These are phyloP conservation scores for Calycina herbarum DNA, from an alignment of 2,329 filamentous ascomycete genomes.

Conservation along the genomic window DNA sequence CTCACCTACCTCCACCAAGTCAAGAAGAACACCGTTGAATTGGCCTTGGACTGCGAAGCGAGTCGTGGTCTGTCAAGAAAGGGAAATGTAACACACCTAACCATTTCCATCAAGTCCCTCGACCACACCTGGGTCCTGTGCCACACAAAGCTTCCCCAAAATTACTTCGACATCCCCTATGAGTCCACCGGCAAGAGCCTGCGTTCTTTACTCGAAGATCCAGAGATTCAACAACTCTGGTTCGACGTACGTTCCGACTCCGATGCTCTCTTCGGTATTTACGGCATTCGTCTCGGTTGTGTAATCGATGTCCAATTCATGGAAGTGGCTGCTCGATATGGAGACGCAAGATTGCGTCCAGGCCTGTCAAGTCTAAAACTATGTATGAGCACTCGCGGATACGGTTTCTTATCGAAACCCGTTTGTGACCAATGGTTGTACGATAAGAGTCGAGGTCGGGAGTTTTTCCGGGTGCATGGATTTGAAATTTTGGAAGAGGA, in stretches of 20 bases:
- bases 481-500: neutral
- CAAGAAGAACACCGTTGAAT: neutral
- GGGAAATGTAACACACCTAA: neutral
- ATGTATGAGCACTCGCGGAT: neutral
- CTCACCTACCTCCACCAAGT: neutral
- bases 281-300: slow-evolving; percentile 42
- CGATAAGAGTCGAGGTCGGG: neutral
- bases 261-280: slow-evolving; percentile 51
- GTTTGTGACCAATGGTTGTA: neutral
- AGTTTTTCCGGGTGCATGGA: neutral
- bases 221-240: slow-evolving; percentile 48
- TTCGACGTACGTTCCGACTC: slow-evolving; percentile 60
- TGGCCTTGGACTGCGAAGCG: neutral
- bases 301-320: slow-evolving; percentile 56
- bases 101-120: slow-evolving; percentile 6
- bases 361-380: neutral
- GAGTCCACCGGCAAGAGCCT: neutral
- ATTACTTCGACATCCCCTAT: slow-evolving; percentile 8
- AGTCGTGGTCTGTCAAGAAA: neutral
- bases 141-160: neutral
- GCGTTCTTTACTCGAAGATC: slow-evolving; percentile 44
- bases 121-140: slow-evolving; percentile 9
- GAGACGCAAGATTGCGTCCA: neutral
- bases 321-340: slow-evolving; percentile 45
- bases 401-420: neutral